Conservation (phyloP, 2,329 filamentous ascomycete genomes). For the Fusarium circinatum region DNA sequence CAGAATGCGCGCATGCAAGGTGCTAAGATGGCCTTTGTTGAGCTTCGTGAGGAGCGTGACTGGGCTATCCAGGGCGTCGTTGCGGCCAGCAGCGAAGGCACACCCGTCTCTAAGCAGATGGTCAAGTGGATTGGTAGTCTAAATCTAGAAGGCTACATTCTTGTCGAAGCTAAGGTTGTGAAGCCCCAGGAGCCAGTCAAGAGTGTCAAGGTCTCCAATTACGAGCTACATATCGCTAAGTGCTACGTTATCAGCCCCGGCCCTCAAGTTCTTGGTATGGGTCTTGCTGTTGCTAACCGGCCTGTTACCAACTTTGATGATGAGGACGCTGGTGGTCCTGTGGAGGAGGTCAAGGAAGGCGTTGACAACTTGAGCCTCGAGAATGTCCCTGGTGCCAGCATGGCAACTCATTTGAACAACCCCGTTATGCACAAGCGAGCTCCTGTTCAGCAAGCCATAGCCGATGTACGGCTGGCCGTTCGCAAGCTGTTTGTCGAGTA, state of each 20-base stretch:
- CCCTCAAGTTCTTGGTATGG: slow-evolving; percentile 67
- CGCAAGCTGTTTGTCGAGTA: slow-evolving; percentile 81
- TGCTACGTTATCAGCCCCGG: slow-evolving; percentile 78
- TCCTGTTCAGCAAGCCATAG: slow-evolving; percentile 88
- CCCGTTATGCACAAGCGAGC: slow-evolving; percentile 91
- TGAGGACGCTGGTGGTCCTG: slow-evolving; percentile 57
- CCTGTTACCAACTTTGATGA: slow-evolving; percentile 69
- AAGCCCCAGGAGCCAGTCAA: slow-evolving; percentile 89
- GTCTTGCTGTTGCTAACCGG: slow-evolving; percentile 64
- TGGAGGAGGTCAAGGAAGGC: slow-evolving; percentile 57
- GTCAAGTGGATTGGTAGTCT: slow-evolving; percentile 87
- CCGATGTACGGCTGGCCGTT: slow-evolving; percentile 64
- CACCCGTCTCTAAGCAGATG: slow-evolving; percentile 82
- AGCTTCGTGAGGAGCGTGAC: slow-evolving; percentile 79
- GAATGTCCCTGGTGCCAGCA: slow-evolving; percentile 75
- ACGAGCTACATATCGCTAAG: slow-evolving; percentile 90
- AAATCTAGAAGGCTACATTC: slow-evolving; percentile 82
- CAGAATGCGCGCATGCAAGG: slow-evolving; percentile 90
- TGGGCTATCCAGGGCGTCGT: slow-evolving; percentile 87
- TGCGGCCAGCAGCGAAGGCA: slow-evolving; percentile 72
- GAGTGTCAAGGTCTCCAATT: slow-evolving; percentile 80
- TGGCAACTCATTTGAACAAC: slow-evolving; percentile 90
- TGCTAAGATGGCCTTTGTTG: slow-evolving; percentile 91
- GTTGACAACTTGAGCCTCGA: slow-evolving; percentile 55
- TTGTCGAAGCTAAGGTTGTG: slow-evolving; percentile 83